These are phyloP conservation scores for Colletotrichum melonis DNA, from an alignment of 2,329 filamentous ascomycete genomes.

Conservation along the genomic window DNA sequence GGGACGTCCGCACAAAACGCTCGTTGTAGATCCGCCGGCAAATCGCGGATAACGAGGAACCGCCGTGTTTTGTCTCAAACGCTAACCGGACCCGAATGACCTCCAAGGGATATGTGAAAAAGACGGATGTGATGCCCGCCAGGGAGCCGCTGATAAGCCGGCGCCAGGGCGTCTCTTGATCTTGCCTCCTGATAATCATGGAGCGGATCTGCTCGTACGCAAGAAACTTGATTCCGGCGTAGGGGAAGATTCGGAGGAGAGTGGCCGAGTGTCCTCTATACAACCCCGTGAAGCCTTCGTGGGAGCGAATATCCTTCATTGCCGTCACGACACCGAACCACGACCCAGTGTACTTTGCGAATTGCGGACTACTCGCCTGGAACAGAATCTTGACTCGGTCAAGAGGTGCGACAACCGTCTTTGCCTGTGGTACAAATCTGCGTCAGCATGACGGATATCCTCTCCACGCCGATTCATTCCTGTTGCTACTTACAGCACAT, in stretches of 20 bases:
- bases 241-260: constrained; percentile 93
- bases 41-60: constrained; percentile 79
- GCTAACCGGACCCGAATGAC: constrained; percentile 92
- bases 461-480: background rate
- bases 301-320: constrained; percentile 83
- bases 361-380: constrained; percentile 93
- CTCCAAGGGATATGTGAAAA: constrained; percentile 96
- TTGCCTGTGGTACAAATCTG: constrained; percentile 71
- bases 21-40: constrained; percentile 91
- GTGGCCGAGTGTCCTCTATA: constrained; percentile 97
- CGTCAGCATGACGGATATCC: background rate
- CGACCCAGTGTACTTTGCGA: constrained; percentile 90
- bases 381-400: constrained; percentile 99
- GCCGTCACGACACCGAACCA: constrained; percentile 88
- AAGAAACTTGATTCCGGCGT: constrained; percentile 97
- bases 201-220: constrained; percentile 96
- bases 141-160: constrained; percentile 79
- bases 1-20: constrained; percentile 55
- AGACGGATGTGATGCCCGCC: constrained; percentile 89
- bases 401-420: constrained; percentile 94
- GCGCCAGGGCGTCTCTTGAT: constrained; percentile 83
- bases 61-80: constrained; percentile 87
- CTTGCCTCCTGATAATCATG: constrained; percentile 75
- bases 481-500: constrained; percentile 77
- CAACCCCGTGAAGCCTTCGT: constrained; percentile 80